Evolutionary conservation across 345 rosid genomes (phyloP).

Genomic region (Hibiscus trionum): DNA sequence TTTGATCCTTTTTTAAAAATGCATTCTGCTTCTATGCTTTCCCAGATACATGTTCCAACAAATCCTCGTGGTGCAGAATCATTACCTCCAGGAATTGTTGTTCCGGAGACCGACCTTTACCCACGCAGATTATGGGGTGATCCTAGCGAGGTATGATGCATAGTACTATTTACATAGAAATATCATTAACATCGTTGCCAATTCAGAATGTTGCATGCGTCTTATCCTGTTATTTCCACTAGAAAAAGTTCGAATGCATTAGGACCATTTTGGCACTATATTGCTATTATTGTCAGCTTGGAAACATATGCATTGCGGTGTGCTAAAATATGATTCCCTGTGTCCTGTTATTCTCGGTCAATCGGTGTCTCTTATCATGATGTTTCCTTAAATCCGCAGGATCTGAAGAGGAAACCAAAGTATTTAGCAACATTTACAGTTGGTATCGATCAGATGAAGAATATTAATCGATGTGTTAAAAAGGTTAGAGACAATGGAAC

Average conservation of each 20-base stretch:
- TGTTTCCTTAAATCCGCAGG: constrained; percentile 40
- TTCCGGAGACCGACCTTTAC: constrained; percentile 68
- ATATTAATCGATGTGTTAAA: constrained; percentile 61
- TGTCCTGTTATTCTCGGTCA: not conserved
- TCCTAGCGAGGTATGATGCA: constrained; percentile 65
- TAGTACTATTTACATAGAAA: not conserved
- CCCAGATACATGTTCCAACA: constrained; percentile 71
- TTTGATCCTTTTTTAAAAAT: not conserved
- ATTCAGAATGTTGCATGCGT: not conserved
- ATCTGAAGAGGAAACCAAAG: constrained; percentile 69
- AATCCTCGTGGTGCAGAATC: constrained; percentile 95
- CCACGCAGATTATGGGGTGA: constrained; percentile 95
- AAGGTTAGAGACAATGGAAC: constrained; percentile 41
- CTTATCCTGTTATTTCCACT: not conserved
- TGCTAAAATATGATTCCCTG: not conserved
- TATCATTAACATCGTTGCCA: not conserved
- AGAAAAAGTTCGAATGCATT: not conserved
- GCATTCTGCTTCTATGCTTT: constrained; percentile 11
- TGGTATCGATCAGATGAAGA: constrained; percentile 63
- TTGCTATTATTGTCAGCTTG: not conserved
- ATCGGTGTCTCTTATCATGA: not conserved
- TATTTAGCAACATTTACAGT: constrained; percentile 83
- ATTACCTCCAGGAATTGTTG: constrained; percentile 85
- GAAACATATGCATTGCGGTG: not conserved
- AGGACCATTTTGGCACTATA: not conserved